phyloP scores from a whole-genome alignment of 83 land plant species.

The Isoetes engelmannii region DNA sequence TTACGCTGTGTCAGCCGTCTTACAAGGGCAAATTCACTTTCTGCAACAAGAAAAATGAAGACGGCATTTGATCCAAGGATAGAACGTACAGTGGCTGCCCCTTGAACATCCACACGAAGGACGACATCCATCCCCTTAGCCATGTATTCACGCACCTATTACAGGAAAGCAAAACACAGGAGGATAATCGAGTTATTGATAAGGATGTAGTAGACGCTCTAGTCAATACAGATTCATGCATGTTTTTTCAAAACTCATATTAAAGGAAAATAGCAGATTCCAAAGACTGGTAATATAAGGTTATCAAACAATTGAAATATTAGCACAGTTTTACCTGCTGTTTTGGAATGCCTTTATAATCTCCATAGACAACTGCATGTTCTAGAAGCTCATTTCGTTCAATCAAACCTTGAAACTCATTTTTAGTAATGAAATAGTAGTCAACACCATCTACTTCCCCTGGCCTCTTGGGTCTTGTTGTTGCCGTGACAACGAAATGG shows the following conservation, averaged over 20 bases:
- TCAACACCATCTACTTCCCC: conserved; percentile 94
- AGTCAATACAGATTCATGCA: conserved; percentile 62
- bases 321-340: conserved; percentile 42
- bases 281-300: neutral
- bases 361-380: conserved; percentile 91
- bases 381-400: conserved; percentile 78
- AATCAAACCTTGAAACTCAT: conserved; percentile 67
- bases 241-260: conserved; percentile 26
- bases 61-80: conserved; percentile 67
- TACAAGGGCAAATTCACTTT: conserved; percentile 77
- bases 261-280: neutral
- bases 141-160: conserved; percentile 74
- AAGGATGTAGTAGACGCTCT: neutral
- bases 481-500: conserved; percentile 93
- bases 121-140: conserved; percentile 74
- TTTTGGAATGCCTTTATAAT: conserved; percentile 93
- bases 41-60: conserved; percentile 85
- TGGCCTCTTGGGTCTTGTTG: conserved; percentile 69
- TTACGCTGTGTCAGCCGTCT: conserved; percentile 70
- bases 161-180: neutral
- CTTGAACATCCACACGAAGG: conserved; percentile 88
- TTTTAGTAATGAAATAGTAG: conserved; percentile 79
- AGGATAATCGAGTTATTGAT: neutral
- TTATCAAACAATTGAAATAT: neutral
- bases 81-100: conserved; percentile 74